Conservation (phyloP, 2,329 filamentous ascomycete species). For the Beauveria sp. region DNA sequence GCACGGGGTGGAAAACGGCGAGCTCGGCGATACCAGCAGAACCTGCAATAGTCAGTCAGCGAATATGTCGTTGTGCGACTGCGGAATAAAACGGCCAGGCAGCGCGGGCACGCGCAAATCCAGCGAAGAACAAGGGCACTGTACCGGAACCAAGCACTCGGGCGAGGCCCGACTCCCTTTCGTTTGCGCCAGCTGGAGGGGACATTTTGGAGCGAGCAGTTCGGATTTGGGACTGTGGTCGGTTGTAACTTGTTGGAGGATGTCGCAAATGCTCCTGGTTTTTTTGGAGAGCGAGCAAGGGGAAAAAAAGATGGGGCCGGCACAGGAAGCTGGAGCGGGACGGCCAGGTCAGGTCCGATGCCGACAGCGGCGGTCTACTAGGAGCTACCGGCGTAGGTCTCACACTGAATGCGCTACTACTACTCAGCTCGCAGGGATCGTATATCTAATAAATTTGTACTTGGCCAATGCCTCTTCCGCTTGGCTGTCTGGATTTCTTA, state of each 20-base stretch:
- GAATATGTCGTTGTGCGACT: background rate
- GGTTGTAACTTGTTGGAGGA: background rate
- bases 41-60: conserved; percentile 42
- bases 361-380: background rate
- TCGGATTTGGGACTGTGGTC: background rate
- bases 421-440: background rate
- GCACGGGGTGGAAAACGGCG: conserved; percentile 83
- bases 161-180: conserved; percentile 85
- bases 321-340: background rate
- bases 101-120: background rate
- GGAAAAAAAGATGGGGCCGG: conserved; percentile 2
- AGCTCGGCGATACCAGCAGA: conserved; percentile 90
- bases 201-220: conserved; percentile 41
- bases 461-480: background rate
- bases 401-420: background rate
- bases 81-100: conserved; percentile 5
- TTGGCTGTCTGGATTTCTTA: background rate
- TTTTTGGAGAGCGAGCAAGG: background rate
- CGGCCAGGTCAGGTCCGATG: background rate
- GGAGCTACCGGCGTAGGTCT: background rate
- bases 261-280: conserved; percentile 3
- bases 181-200: conserved; percentile 39
- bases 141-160: conserved; percentile 86
- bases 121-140: conserved; percentile 11
- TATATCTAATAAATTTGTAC: background rate